Percentiles rank a stretch among this genome's conserved stretches.
Evolutionary conservation across 2,329 filamentous ascomycete species (phyloP).

Genomic region (Hymenoscyphus fraxineus): DNA sequence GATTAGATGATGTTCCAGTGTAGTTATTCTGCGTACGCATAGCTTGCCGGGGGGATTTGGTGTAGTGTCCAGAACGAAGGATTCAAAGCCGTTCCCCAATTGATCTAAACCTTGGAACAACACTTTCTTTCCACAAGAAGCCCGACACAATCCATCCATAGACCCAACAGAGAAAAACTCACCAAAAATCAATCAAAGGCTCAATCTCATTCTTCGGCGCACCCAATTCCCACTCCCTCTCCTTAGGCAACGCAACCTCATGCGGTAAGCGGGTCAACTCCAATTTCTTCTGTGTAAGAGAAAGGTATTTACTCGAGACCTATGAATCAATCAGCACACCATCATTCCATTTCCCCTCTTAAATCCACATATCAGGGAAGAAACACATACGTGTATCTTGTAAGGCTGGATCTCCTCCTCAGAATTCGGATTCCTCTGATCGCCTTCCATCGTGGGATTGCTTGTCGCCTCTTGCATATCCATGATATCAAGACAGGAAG

Average conservation of each 20-base stretch:
- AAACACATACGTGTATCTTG: constrained; percentile 51
- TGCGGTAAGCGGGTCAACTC: constrained; percentile 63
- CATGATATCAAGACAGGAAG: too few species aligned
- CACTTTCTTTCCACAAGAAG: background rate
- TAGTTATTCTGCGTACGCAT: too few species aligned
- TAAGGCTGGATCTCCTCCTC: constrained; percentile 50
- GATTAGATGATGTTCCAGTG: background rate
- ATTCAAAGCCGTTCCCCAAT: too few species aligned
- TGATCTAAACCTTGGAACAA: background rate
- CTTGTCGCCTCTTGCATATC: too few species aligned
- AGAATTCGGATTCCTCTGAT: background rate
- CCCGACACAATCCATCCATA: background rate
- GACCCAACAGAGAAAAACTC: constrained; percentile 26
- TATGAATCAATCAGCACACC: constrained; percentile 29
- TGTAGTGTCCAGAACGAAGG: background rate
- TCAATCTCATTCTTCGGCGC: constrained; percentile 58
- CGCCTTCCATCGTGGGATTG: too few species aligned
- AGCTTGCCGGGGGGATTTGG: too few species aligned
- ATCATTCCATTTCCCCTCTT: constrained; percentile 1
- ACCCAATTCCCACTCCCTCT: constrained; percentile 50
- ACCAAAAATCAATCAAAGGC: constrained; percentile 63
- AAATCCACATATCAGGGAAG: background rate
- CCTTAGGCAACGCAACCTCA: constrained; percentile 47
- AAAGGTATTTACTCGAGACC: constrained; percentile 65
- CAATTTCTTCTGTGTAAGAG: constrained; percentile 64